phyloP scores from a whole-genome alignment of 352 stramenopile genomes.

The Globisporangium yorkense region DNA sequence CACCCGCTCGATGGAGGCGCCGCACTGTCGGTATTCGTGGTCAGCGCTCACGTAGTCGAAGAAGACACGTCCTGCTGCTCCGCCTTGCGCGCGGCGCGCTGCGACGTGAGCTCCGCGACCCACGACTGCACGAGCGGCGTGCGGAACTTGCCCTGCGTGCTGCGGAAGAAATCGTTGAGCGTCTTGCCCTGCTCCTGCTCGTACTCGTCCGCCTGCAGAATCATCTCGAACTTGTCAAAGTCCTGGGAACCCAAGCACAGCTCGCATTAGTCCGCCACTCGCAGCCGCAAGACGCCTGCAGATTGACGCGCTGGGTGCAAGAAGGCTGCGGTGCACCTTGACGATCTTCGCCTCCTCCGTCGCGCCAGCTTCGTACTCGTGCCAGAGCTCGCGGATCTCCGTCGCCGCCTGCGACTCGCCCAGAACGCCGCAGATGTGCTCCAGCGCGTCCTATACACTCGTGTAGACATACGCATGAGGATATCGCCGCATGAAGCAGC shows the following conservation, averaged over 20 bases:
- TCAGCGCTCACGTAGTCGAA: too few species aligned
- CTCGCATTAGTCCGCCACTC: neutral
- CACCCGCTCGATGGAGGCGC: too few species aligned
- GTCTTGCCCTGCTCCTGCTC: constrained; percentile 61
- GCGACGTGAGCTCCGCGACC: constrained; percentile 51
- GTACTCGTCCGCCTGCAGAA: constrained; percentile 92
- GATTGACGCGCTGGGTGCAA: too few species aligned
- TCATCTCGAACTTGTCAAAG: constrained; percentile 96
- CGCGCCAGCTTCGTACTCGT: constrained; percentile 81
- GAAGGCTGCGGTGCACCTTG: constrained; percentile 35
- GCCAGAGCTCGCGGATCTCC: constrained; percentile 77
- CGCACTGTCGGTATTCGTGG: too few species aligned
- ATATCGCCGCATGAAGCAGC: too few species aligned
- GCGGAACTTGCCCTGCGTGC: constrained; percentile 78
- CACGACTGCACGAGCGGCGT: constrained; percentile 79
- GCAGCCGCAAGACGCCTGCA: too few species aligned
- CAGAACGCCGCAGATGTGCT: constrained; percentile 58
- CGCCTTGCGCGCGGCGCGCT: constrained; percentile 35
- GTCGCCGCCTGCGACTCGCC: constrained; percentile 41
- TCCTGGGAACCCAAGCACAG: constrained; percentile 30
- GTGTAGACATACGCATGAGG: too few species aligned
- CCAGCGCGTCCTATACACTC: constrained; percentile 41
- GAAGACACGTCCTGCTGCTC: neutral
- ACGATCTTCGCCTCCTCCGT: constrained; percentile 86
- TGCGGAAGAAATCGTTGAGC: constrained; percentile 76